A percentile compares a stretch with the other conserved stretches of the same genome.
phyloP scores from a whole-genome alignment of 2,329 filamentous ascomycete genomes.

The Neonectria coccinea region DNA sequence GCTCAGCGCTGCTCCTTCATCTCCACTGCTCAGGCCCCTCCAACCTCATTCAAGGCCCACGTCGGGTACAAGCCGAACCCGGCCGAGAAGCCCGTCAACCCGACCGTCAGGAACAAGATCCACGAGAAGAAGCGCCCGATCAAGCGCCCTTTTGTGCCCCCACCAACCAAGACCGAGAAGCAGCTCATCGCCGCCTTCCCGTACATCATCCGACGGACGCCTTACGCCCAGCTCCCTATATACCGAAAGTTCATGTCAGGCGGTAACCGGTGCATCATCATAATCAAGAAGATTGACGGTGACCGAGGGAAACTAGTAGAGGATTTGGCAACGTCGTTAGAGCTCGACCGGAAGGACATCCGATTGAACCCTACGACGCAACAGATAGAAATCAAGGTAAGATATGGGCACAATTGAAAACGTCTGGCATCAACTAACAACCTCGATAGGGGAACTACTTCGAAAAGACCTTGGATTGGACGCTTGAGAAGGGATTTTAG shows the following conservation, averaged over 20 bases:
- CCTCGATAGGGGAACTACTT: constrained; percentile 50
- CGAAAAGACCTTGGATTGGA: constrained; percentile 47
- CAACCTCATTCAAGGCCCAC: constrained; percentile 41
- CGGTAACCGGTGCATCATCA: constrained; percentile 79
- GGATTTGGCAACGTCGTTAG: constrained; percentile 71
- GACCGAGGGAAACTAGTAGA: constrained; percentile 71
- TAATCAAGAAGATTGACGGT: constrained; percentile 84
- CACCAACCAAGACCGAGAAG: constrained; percentile 47
- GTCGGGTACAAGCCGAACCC: constrained; percentile 40
- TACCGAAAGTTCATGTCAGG: constrained; percentile 81
- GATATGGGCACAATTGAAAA: constrained; percentile 29
- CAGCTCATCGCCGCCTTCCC: constrained; percentile 52
- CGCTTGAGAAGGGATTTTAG: constrained; percentile 53
- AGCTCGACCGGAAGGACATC: constrained; percentile 66
- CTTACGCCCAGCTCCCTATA: constrained; percentile 77
- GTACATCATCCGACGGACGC: constrained; percentile 80
- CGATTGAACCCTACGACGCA: constrained; percentile 71
- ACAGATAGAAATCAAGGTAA: constrained; percentile 81
- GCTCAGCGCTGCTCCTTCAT: constrained; percentile 31
- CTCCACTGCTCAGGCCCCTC: constrained; percentile 33
- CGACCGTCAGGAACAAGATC: constrained; percentile 44
- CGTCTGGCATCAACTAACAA: constrained; percentile 12
- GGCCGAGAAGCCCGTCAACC: constrained; percentile 37
- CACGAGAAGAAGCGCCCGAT: constrained; percentile 40
- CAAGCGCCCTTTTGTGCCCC: constrained; percentile 45